phyloP scores from a whole-genome alignment of 208 protist genomes.

The Angomonas desouzai region DNA sequence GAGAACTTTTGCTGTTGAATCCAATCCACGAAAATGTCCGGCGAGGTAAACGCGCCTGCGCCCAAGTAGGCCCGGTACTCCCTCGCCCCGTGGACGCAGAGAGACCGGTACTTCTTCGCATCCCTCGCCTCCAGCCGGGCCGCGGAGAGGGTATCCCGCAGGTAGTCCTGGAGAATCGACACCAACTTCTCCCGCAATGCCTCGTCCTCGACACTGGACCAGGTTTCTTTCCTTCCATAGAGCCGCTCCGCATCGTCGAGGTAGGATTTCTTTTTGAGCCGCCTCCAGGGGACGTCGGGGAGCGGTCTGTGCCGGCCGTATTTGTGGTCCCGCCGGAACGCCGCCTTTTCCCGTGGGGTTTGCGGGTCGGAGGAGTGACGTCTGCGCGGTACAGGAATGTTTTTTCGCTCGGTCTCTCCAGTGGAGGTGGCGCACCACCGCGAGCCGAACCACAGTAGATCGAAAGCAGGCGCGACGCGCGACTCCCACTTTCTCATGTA shows the following conservation, averaged over 20 bases:
- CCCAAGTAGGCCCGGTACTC: conserved; percentile 65
- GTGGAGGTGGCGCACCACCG: neutral
- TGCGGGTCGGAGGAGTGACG: conserved; percentile 73
- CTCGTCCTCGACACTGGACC: conserved; percentile 53
- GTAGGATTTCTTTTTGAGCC: conserved; percentile 68
- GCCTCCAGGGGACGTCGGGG: conserved; percentile 68
- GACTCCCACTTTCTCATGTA: neutral
- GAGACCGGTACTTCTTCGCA: conserved; percentile 57
- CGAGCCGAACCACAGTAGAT: neutral
- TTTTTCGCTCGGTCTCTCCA: neutral
- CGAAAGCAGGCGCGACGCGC: neutral
- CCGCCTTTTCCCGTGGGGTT: conserved; percentile 54
- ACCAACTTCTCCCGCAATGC: conserved; percentile 71
- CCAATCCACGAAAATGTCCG: conserved; percentile 43
- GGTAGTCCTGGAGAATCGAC: conserved; percentile 73
- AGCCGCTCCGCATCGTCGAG: conserved; percentile 87
- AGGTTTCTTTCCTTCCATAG: conserved; percentile 84
- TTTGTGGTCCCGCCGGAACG: conserved; percentile 78
- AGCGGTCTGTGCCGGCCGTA: conserved; percentile 68
- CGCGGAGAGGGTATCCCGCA: conserved; percentile 64
- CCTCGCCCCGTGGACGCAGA: conserved; percentile 44
- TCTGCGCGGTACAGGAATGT: conserved; percentile 25
- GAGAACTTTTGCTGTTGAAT: conserved; percentile 11
- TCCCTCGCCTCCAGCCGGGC: conserved; percentile 54
- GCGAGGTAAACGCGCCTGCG: conserved; percentile 40